Percentiles rank a stretch among this genome's conserved stretches.
Evolutionary conservation across 805 yeast species (phyloP).

Genomic region (Yarrowia sp.): DNA sequence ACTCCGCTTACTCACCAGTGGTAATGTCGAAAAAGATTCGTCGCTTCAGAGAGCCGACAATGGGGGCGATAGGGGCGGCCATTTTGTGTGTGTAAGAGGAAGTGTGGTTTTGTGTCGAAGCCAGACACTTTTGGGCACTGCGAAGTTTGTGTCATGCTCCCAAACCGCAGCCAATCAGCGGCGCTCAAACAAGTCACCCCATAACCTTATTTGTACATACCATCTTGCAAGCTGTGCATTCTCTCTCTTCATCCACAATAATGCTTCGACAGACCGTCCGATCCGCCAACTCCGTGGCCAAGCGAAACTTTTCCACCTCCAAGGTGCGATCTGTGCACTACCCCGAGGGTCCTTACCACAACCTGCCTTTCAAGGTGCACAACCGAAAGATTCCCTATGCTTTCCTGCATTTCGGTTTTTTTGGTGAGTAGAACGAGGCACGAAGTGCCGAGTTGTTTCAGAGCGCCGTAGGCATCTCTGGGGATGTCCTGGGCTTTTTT

Average conservation of each 20-base stretch:
- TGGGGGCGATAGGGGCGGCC: slow-evolving; percentile 86
- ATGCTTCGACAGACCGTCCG: slow-evolving; percentile 29
- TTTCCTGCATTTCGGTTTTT: slow-evolving; percentile 75
- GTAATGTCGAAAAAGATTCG: slow-evolving; percentile 76
- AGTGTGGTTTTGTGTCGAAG: too few species aligned
- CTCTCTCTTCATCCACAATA: too few species aligned
- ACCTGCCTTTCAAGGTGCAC: slow-evolving; percentile 93
- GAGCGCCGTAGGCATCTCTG: too few species aligned
- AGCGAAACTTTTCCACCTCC: slow-evolving; percentile 39
- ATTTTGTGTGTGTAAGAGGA: slow-evolving; percentile 29
- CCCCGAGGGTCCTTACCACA: slow-evolving; percentile 82
- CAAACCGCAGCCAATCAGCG: background rate
- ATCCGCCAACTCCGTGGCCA: slow-evolving; percentile 31
- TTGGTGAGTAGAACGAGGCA: slow-evolving; percentile 44
- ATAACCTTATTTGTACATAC: slow-evolving; percentile 13
- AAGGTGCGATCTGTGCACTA: slow-evolving; percentile 49
- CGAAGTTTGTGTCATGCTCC: background rate
- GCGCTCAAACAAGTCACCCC: slow-evolving; percentile 1
- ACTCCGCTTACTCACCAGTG: slow-evolving; percentile 49
- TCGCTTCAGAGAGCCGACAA: slow-evolving; percentile 78
- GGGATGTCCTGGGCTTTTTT: too few species aligned
- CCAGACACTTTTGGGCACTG: too few species aligned
- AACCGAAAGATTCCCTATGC: slow-evolving; percentile 88
- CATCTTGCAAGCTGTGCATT: too few species aligned
- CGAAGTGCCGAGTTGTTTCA: too few species aligned